Base-by-base conservation (phyloP, 179 eudicot species). In the Spergularia azorica region DNA sequence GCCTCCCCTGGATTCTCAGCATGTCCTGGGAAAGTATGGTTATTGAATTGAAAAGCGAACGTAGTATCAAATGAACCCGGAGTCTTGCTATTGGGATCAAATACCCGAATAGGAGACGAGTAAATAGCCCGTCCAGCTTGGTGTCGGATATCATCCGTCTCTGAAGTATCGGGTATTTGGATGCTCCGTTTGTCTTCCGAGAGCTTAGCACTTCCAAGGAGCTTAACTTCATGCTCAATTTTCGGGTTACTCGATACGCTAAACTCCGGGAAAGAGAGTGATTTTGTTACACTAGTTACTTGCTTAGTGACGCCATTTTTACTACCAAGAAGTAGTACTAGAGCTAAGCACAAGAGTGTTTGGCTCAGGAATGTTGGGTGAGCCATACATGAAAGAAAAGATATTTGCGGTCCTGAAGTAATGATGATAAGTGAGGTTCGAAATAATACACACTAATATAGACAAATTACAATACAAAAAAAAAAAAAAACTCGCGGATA, bases 61-160 rank as follows among this genome's bases (percentile, higher is more conserved):
- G 90, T 81, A 6, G 97, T 89, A 10, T 86, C 77, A 79, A 92
- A 92, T 2, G 95, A 90, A 71, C 93, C 93, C 0, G 97, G 90
- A 2, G 81, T 78, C 60, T 58, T 73, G 71, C 87, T 84, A 52
- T 26, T 60, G 1, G 95, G 95, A 75, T 90, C 97, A 80, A 86
- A 88, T 11, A 92, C 76, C 63, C 97, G 89, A 16, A 92, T 38
- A 0, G 93, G 97, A 13, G 85, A 86, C 5, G 95, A 77, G 71
- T 85, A 84, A 15, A 92, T 80, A 0, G 94, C 97, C 12, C 92
- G 80, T 3, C 97, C 95, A 1, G 95, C 94, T 41, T 84, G 85
- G 55, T 85, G 89, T 39, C 83, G 78, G 61, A 84, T 75, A 73
- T 86, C 92, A 57, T 74, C 73, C 6, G 63, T 67, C 5, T 54